Evolutionary conservation across 805 yeast species (phyloP), one percentile per base, ranked within the genome.

Genomic region (Kodamaea fukazawae): DNA sequence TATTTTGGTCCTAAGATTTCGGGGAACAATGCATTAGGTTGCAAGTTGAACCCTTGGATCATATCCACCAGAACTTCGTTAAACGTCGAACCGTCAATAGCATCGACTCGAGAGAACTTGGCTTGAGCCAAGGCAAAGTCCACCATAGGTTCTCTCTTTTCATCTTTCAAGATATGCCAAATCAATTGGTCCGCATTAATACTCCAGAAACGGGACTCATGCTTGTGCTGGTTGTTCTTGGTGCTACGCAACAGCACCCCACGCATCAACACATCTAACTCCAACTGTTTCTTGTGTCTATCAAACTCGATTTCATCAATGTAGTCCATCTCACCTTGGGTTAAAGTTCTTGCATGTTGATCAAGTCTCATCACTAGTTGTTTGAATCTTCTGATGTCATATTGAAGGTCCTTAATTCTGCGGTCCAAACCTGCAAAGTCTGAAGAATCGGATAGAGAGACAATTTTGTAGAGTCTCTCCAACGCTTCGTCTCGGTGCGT

Each of bases 31-130:
- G 86, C 75, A 13, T 71, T 60, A 10, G 65, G 63, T 40, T 75
- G 78, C 39, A 85, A 60, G 53, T 87, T 86, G 50, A 81, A 73
- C 0, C 86, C 88, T 50, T 83, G 86, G 43, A 90, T 61, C 65
- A 77, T 71, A 3, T 71, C 71, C 12, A 90, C 69, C 30, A 71
- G 74, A 4, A 86, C 61, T 9, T 70, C 61, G 53, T 87, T 88
- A 13, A 70, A 58, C 45, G 85, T 83, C 17, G 86, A 78, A 2
- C 89, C 85, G 53, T 80, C 85, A 1, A 78, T 60, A 9, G 79
- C 69, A 34, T 81, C 86, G 4, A 81, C 53, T 39, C 95, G 67
- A 32, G 76, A 65, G 59, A 81, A 86, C 20, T 65, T 66, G 2
- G 85, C 75, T 23, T 75, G 71, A 1, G 82, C 81, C 10, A 90